Evolutionary conservation across 768 basidiomycete species (phyloP).

Genomic region (Termitomyces sp.): DNA sequence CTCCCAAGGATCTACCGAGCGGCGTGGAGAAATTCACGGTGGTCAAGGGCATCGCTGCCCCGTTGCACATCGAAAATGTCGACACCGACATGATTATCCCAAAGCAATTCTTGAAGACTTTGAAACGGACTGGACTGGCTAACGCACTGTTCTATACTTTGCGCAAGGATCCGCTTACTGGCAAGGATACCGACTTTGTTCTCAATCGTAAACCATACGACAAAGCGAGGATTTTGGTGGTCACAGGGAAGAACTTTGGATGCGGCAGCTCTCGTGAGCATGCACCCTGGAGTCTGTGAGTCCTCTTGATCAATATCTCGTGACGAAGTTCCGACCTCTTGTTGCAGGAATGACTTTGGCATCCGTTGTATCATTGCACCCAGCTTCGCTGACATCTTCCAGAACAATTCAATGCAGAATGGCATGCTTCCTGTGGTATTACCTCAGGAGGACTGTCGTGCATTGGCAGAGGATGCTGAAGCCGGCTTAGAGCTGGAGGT

Average conservation of each 20-base stretch:
- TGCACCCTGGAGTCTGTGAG: slow-evolving; percentile 83
- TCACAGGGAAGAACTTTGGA: slow-evolving; percentile 86
- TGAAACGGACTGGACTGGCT: slow-evolving; percentile 85
- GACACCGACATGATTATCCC: slow-evolving; percentile 96
- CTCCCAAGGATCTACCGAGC: slow-evolving; percentile 39
- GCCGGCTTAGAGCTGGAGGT: slow-evolving; percentile 75
- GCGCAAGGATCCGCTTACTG: slow-evolving; percentile 72
- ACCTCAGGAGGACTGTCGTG: slow-evolving; percentile 63
- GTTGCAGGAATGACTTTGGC: slow-evolving; percentile 75
- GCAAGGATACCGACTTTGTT: slow-evolving; percentile 79
- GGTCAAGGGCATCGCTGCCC: slow-evolving; percentile 72
- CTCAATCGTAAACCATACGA: slow-evolving; percentile 79
- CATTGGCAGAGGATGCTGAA: slow-evolving; percentile 73
- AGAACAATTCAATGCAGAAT: slow-evolving; percentile 88
- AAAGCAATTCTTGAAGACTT: slow-evolving; percentile 89
- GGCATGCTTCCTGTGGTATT: slow-evolving; percentile 82
- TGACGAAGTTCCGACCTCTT: slow-evolving; percentile 1
- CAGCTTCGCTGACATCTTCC: slow-evolving; percentile 89
- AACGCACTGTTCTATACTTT: slow-evolving; percentile 79
- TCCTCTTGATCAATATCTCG: slow-evolving; percentile 11
- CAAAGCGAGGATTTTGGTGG: slow-evolving; percentile 73
- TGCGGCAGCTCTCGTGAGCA: slow-evolving; percentile 90
- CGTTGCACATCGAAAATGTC: slow-evolving; percentile 78
- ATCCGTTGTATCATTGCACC: slow-evolving; percentile 86
- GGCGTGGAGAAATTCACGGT: slow-evolving; percentile 59